A percentile compares a stretch with the other conserved stretches of the same genome.
Conservation (phyloP, 2,329 filamentous ascomycete genomes). For the Pyrenochaeta sp. region DNA sequence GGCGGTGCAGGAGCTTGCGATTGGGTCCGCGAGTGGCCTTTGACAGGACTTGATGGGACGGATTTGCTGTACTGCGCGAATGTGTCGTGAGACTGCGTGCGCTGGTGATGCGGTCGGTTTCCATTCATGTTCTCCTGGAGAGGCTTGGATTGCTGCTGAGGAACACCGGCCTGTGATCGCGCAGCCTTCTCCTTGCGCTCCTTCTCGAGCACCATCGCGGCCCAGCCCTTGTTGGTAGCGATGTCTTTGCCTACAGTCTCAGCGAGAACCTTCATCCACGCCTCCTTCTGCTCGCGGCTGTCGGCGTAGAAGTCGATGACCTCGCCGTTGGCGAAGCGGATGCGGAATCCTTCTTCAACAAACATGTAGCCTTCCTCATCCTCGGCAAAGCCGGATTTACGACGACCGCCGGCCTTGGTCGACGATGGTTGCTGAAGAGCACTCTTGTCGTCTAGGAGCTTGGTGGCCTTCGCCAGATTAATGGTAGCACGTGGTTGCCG, state of each 20-base stretch:
- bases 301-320: slow-evolving; percentile 99
- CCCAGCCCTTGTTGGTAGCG: slow-evolving; percentile 64
- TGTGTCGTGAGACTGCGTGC: slow-evolving; percentile 44
- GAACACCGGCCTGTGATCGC: slow-evolving; percentile 31
- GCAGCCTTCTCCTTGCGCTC: slow-evolving; percentile 49
- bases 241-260: slow-evolving; percentile 71
- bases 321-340: slow-evolving; percentile 97
- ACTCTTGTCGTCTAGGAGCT: slow-evolving; percentile 90
- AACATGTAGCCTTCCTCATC: slow-evolving; percentile 99
- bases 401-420: slow-evolving; percentile 78
- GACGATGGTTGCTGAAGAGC: slow-evolving; percentile 81
- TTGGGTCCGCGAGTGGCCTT: slow-evolving; percentile 44
- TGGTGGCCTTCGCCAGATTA: slow-evolving; percentile 90
- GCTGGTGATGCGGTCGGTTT: slow-evolving; percentile 33
- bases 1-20: slow-evolving; percentile 42
- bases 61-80: slow-evolving; percentile 28
- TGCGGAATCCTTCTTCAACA: slow-evolving; percentile 98
- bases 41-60: slow-evolving; percentile 40
- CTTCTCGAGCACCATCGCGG: slow-evolving; percentile 65
- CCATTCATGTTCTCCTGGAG: slow-evolving; percentile 25
- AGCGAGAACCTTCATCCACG: slow-evolving; percentile 88
- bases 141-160: slow-evolving; percentile 31
- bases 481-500: slow-evolving; percentile 96
- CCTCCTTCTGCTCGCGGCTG: slow-evolving; percentile 84
- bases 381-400: slow-evolving; percentile 94